Evolutionary conservation across 208 protist genomes (phyloP).

Genomic region (Acanthamoeba lenticulata): DNA sequence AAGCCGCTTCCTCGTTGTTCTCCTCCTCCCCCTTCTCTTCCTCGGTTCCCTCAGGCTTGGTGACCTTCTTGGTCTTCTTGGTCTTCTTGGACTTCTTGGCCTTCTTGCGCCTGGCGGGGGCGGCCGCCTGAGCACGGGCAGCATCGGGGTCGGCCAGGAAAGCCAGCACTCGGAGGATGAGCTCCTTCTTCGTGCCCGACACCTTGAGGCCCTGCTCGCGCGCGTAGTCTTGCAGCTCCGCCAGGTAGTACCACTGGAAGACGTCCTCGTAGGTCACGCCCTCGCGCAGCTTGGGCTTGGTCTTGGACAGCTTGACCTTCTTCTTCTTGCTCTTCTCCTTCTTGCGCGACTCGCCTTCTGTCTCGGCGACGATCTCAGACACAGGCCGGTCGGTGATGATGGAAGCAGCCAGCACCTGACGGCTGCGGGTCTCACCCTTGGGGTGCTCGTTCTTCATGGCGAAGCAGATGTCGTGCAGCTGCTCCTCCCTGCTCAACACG

Average conservation of each 20-base stretch:
- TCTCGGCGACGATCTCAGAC: too few relatives aligned
- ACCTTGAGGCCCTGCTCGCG: not conserved
- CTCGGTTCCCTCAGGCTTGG: not conserved
- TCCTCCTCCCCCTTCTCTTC: not conserved
- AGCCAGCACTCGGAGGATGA: not conserved
- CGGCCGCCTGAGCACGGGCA: not conserved
- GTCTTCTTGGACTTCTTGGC: not conserved
- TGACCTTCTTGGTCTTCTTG: not conserved
- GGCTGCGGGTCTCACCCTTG: too few relatives aligned
- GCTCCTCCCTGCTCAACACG: too few relatives aligned
- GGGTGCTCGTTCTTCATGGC: too few relatives aligned
- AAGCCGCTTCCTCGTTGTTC: not conserved
- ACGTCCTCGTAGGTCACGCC: conserved; percentile 3
- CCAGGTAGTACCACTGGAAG: conserved; percentile 24
- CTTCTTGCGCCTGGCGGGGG: not conserved
- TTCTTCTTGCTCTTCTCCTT: not conserved
- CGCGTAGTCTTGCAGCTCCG: not conserved
- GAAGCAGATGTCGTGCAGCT: too few relatives aligned
- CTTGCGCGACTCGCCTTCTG: not conserved
- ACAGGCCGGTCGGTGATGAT: too few relatives aligned
- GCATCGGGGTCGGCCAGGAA: not conserved
- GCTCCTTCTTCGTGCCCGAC: conserved; percentile 1
- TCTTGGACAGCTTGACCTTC: not conserved
- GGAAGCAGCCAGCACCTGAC: too few relatives aligned
- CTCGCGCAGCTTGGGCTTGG: not conserved